Percentiles rank a stretch among this genome's conserved stretches.
These are phyloP conservation scores for Picea glauca DNA, from an alignment of 75 land plant species.

Conservation along the genomic window DNA sequence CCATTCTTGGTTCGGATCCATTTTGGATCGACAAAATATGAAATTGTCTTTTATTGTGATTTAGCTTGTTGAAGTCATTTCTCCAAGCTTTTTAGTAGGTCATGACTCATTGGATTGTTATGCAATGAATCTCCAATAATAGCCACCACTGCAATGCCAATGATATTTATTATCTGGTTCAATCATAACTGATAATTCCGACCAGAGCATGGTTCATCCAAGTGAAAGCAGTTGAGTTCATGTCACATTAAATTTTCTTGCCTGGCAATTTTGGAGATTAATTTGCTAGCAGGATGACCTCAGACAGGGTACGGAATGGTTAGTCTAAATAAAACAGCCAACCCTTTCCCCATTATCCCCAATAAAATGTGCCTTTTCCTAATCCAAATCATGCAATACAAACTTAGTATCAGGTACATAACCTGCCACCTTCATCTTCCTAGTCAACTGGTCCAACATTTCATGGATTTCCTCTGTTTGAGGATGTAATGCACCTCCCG, in stretches of 20 bases:
- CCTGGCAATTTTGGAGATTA: background rate
- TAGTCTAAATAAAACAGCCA: background rate
- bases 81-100: background rate
- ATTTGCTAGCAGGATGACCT: background rate
- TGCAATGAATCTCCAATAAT: background rate
- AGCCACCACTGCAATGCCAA: conserved; percentile 1
- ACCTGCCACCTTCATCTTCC: background rate
- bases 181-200: background rate
- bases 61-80: background rate
- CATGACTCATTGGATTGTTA: background rate
- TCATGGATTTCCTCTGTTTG: background rate
- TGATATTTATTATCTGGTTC: conserved; percentile 1
- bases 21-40: background rate
- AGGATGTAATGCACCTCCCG: background rate
- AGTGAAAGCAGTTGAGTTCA: background rate
- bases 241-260: background rate
- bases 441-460: background rate
- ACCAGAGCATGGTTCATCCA: background rate
- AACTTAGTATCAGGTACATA: background rate
- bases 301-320: background rate
- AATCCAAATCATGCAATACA: background rate
- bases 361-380: background rate
- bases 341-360: too few species aligned
- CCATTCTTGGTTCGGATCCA: too few species aligned
- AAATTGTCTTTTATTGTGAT: background rate